Base-by-base conservation (phyloP, 202 grass and related monocot genomes). In the Miscanthus sacchariflorus region DNA sequence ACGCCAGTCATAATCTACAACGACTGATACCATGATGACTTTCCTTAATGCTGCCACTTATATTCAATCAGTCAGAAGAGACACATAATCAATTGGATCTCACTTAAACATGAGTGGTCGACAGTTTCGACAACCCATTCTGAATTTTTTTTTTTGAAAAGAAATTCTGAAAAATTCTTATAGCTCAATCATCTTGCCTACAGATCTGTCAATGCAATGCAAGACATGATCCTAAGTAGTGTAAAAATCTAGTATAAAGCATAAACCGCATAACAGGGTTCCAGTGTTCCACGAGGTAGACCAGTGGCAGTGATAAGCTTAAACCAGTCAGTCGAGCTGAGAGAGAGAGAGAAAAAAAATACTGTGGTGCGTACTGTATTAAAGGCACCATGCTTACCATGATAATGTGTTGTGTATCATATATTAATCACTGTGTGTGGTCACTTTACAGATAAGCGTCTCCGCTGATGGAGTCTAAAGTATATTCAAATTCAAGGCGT, bases 401-500 rank as follows among this genome's bases (percentile, higher is more conserved):
- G 6, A 6, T 23, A 76, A 10, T 69, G 39, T 56, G 39, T 56
- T 24, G 9, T 12, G 23, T 25, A 77, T 85, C 35, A 35, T 68
- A 54, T 68, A 77, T 40, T 69, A 35, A 50, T 27, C 49, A 17
- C 49, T 52, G 8, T 27, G 36, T 15, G 17, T 18, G 21, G 27
- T 78, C 76, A 63, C 64, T 86, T 78, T n/a, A 78, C 74, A 78
- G 35, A 78, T 58, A 52, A 58, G 33, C 50, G 3, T 56, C 23
- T n/a, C 43, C 10, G 17, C 35, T 33, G 5, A 58, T 70, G 61
- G 35, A 9, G 19, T 24, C 5, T 42, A 79, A 50, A 85, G 7
- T 12, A 48, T 23, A 23, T 12, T 28, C 0, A 63, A 17, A 40
- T 40, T 40, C 39, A 40, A 40, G 39, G 5, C 46, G 30, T n/a